Evolutionary conservation across 441 rosid genomes (phyloP), one percentile per base, ranked within the genome.

Genomic region (Daphne laureola): DNA sequence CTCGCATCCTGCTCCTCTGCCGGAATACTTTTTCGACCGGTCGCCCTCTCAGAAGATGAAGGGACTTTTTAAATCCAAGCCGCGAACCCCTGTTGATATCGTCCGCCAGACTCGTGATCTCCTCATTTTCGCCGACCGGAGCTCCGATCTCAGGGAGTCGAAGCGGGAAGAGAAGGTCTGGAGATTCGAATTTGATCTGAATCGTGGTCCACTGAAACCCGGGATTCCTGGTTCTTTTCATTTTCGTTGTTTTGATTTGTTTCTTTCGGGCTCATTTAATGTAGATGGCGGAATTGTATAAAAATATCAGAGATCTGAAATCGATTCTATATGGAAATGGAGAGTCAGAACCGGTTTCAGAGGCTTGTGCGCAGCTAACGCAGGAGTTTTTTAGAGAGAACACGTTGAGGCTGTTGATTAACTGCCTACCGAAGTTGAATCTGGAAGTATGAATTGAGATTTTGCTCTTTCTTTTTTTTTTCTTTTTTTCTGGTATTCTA

Each of bases 51-150:
- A 17, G 13, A 81, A 73, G 71, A 87, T 89, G 98, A 93, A 93
- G 68, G 90, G 95, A 0, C 77, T 89, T 15, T 93, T 89, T 74
- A 93, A 93, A 75, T 74, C 85, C 14, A 93, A 89, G 75, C 95
- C 95, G n/a, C 90, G 95, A 0, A 89, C 97, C 54, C 96, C 97
- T 0, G 72, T 67, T 45, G 98, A 89, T 53, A 64, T 83, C 65
- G 95, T 92, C 54, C 83, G 95, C 16, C 97, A 92, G 61, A 78
- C 96, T 7, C 97, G 95, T 59, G 92, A 89, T 74, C 89, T 93
- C 55, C 89, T 93, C 47, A 72, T 76, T 50, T 82, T 56, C 46
- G 72, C 67, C n/a, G 73, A 77, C 43, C 73, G 69, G 45, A 14
- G 31, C 40, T 58, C 78, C 43, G 96, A 87, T 61, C 38, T 61